phyloP scores from a whole-genome alignment of 2,329 filamentous ascomycete genomes.

The Furcasterigmium sp. region DNA sequence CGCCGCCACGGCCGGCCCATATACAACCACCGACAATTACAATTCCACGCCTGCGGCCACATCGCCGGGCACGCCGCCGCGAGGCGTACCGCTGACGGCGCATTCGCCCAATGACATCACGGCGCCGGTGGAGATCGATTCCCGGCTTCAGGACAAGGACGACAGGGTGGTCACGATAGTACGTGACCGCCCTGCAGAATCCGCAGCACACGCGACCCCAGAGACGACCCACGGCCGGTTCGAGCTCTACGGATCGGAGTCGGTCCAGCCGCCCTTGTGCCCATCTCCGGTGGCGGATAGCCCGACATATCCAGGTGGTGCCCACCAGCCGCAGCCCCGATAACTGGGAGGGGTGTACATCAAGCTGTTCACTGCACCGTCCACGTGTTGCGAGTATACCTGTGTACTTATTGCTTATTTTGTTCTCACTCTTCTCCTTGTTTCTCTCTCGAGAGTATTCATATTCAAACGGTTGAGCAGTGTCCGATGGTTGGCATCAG shows the following conservation, averaged over 20 bases:
- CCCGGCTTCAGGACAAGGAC: conserved; percentile 16
- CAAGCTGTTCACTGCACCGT: too few species aligned
- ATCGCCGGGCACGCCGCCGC: conserved; percentile 22
- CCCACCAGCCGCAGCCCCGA: conserved; percentile 1
- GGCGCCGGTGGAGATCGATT: conserved; percentile 50
- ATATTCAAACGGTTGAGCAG: neutral
- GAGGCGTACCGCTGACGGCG: conserved; percentile 37
- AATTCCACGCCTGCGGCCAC: conserved; percentile 17
- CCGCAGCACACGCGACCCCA: conserved; percentile 7
- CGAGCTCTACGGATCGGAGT: conserved; percentile 37
- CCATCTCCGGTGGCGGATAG: conserved; percentile 1
- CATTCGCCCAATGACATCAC: conserved; percentile 44
- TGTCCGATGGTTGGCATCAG: too few species aligned
- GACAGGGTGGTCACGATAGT: conserved; percentile 4
- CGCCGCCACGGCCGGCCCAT: conserved; percentile 39
- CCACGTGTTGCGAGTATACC: too few species aligned
- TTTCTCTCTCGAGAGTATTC: neutral
- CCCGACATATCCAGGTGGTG: neutral
- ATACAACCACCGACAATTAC: conserved; percentile 21
- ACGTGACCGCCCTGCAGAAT: neutral
- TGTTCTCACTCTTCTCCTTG: neutral
- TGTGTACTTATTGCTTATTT: too few species aligned
- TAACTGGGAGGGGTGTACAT: conserved; percentile 6
- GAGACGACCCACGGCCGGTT: conserved; percentile 27
- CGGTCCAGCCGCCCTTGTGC: conserved; percentile 12